A percentile compares a stretch with the other conserved stretches of the same genome.
phyloP scores from a whole-genome alignment of 2,329 filamentous ascomycete species.

The Botrytis galanthina region DNA sequence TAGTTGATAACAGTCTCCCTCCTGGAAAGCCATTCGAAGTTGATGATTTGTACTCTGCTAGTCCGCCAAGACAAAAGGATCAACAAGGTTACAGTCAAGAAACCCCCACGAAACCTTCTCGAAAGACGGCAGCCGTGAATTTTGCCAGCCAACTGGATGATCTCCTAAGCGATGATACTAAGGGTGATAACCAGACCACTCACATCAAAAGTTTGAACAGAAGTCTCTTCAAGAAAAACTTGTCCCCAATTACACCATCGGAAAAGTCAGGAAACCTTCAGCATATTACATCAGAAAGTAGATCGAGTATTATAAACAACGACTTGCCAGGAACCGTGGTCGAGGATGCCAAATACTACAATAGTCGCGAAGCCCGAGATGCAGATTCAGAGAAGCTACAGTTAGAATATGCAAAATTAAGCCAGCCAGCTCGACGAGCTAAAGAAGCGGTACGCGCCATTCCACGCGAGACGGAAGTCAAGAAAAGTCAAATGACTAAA shows the following conservation, averaged over 20 bases:
- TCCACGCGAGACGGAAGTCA: neutral
- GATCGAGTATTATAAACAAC: neutral
- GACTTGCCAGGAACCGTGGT: neutral
- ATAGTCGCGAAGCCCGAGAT: neutral
- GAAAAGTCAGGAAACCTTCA: neutral
- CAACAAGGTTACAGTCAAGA: neutral
- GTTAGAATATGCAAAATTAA: neutral
- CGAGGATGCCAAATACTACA: neutral
- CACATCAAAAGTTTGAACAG: neutral
- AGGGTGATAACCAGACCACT: neutral
- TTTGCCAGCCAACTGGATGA: conserved; percentile 1
- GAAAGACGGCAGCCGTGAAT: neutral
- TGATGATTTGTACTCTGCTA: conserved; percentile 18
- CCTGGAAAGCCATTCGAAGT: neutral
- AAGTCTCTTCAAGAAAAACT: neutral
- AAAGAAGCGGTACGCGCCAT: neutral
- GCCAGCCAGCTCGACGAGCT: neutral
- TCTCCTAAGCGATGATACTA: neutral
- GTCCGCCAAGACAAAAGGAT: neutral
- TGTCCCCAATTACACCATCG: neutral
- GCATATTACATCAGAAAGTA: neutral
- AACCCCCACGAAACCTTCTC: neutral
- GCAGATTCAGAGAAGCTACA: neutral
- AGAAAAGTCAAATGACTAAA: neutral
- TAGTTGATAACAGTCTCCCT: neutral